Evolutionary conservation across 2,329 filamentous ascomycete species (phyloP), one percentile per base, ranked within the genome.

Genomic region (Balansia obtecta): DNA sequence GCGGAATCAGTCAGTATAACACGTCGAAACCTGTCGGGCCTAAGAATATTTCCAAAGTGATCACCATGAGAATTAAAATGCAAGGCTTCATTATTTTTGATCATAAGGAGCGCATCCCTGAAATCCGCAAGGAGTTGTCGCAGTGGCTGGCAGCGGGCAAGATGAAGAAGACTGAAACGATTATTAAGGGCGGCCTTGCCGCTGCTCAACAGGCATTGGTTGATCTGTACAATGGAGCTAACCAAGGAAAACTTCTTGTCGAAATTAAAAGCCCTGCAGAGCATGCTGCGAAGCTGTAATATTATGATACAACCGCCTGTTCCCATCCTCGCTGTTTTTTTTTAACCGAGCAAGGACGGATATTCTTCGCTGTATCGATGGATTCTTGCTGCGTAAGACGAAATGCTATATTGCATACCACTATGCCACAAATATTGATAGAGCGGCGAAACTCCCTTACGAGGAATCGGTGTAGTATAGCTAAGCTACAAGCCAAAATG

Each of bases 31-130:
- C 74, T 43, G 65, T 75, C 52, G 82, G 82, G 1, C 77, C 77
- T 46, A 76, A 71, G 58, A 75, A 79, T 61, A 73, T 77, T 59
- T 63, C 66, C 47, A 74, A 73, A 64, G 68, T 77, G 49, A 67
- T 77, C 42, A 63, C 67, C 6, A 78, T 78, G 71, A 67, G 78
- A 53, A 75, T 81, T 60, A 74, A 68, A 49, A 79, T 86, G 72
- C 74, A 84, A 67, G 83, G 83, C 0, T 89, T 90, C 66, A 83
- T 89, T 54, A 76, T 88, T 46, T 77, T 86, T 50, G 86, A 89
- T 63, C 86, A 75, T 59, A 66, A 64, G 4, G 68, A 75, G 48
- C 72, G 83, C 59, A 85, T 76, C 61, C 60, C 72, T 0, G 63
- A 68, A 41, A 86, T 83, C 1, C 67, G 76, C 56, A 69, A 75